phyloP scores from a whole-genome alignment of 2,329 filamentous ascomycete genomes.

The Alternaria sp. region DNA sequence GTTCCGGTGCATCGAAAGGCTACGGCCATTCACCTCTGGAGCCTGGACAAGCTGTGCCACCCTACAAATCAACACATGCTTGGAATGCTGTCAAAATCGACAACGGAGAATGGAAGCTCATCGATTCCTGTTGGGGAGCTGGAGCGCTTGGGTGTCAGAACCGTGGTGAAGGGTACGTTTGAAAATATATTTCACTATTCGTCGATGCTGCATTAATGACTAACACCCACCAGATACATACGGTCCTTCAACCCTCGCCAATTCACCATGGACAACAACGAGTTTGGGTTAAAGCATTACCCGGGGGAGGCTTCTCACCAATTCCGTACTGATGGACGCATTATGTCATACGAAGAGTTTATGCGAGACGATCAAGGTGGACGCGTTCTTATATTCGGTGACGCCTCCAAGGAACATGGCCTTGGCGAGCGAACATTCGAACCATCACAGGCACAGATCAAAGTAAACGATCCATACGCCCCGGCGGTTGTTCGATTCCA shows the following conservation, averaged over 20 bases:
- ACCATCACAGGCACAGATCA: constrained; percentile 68
- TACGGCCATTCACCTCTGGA: constrained; percentile 73
- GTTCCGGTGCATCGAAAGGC: constrained; percentile 86
- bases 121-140: constrained; percentile 94
- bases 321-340: constrained; percentile 76
- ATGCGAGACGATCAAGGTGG: constrained; percentile 65
- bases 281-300: constrained; percentile 84
- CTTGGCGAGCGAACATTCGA: constrained; percentile 67
- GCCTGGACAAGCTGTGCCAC: constrained; percentile 72
- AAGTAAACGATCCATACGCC: constrained; percentile 61
- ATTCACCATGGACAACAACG: constrained; percentile 74
- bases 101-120: constrained; percentile 85
- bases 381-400: constrained; percentile 50
- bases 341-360: constrained; percentile 83
- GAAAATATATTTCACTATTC: constrained; percentile 9
- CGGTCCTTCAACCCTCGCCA: constrained; percentile 68
- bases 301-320: constrained; percentile 74
- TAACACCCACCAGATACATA: constrained; percentile 61
- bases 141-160: constrained; percentile 65
- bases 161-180: constrained; percentile 61
- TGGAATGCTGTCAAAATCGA: constrained; percentile 96
- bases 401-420: constrained; percentile 54
- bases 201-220: background rate
- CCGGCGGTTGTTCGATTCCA: constrained; percentile 73
- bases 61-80: constrained; percentile 74